Evolutionary conservation across 78 protist species (phyloP).

Genomic region (Dictyostelium discoideum): dicty_2.7 NC_007091.3:69001-69500

Average conservation of each 20-base stretch:
- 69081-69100: slow-evolving; percentile 12
- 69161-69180: background rate
- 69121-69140: background rate
- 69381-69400: slow-evolving; percentile 36
- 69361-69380: slow-evolving; percentile 24
- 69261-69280: slow-evolving; percentile 21
- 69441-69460: background rate
- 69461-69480: slow-evolving; percentile 48
- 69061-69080: slow-evolving; percentile 1
- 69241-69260: background rate
- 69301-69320: slow-evolving; percentile 46
- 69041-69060: background rate
- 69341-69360: slow-evolving; percentile 26
- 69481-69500: slow-evolving; percentile 48
- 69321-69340: slow-evolving; percentile 35
- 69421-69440: background rate
- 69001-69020: background rate
- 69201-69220: background rate
- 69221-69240: slow-evolving; percentile 4
- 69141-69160: background rate
- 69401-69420: background rate
- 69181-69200: background rate
- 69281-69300: slow-evolving; percentile 11
- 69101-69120: background rate
- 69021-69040: background rate